Evolutionary conservation across 441 rosid genomes (phyloP).

Genomic region (Gossypium gossypioides): DNA sequence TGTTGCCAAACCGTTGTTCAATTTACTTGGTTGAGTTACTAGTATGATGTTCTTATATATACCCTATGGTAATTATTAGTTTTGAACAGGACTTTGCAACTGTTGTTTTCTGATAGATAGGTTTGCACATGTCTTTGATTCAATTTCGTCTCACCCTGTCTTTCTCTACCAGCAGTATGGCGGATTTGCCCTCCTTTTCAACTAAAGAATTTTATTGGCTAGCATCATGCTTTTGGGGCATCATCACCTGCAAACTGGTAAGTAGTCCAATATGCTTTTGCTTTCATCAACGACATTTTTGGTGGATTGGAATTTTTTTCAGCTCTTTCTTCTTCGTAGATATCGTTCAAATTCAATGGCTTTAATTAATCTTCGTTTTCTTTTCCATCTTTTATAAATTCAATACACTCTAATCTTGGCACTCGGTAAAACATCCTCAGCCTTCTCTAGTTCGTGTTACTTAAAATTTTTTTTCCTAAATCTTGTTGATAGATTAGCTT

Average conservation of each 20-base stretch:
- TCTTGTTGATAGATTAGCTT: neutral
- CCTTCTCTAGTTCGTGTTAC: neutral
- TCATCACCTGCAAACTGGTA: slow-evolving; percentile 52
- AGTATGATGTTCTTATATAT: neutral
- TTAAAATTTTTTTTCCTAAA: neutral
- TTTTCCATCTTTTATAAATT: neutral
- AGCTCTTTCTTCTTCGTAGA: neutral
- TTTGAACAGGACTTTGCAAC: too few species aligned
- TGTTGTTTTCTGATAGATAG: neutral
- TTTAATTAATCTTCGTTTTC: neutral
- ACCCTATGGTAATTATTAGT: too few species aligned
- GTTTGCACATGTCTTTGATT: neutral
- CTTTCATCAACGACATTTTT: neutral
- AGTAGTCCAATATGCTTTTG: slow-evolving; percentile 15
- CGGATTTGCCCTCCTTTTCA: slow-evolving; percentile 15
- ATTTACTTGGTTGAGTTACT: neutral
- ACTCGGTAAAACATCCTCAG: neutral
- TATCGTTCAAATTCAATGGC: neutral
- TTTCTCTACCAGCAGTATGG: slow-evolving; percentile 12
- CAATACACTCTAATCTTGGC: neutral
- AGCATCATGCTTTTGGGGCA: slow-evolving; percentile 37
- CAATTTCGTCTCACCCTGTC: neutral
- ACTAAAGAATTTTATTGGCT: slow-evolving; percentile 29
- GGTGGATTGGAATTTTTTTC: neutral
- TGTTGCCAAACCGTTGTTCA: neutral